Base-by-base conservation (phyloP, 352 stramenopile species). In the Phytophthora colocasiae region DNA sequence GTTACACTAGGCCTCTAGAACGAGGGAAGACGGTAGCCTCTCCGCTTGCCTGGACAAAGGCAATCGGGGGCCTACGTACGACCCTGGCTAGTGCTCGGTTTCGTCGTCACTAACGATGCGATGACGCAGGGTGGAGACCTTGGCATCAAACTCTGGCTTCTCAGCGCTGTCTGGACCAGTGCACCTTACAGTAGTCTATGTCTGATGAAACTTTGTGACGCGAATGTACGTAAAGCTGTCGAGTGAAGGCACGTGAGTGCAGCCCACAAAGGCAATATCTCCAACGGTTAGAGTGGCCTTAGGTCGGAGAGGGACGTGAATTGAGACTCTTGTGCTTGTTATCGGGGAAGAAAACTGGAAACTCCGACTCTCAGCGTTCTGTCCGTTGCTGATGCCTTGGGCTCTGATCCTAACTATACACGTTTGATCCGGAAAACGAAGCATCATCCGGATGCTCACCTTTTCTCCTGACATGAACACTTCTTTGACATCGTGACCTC, bases 61-160 rank as follows among this genome's bases (percentile, higher is more conserved):
- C 22, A 26, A 58, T 58, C 1, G 48, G 48, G 19, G 48, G 2
- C 58, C 48, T 17, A 66, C 58, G 29, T 59, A 66, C 19, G 40
- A 59, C n/a, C 58, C 48, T 26, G 48, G 40, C 29, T 36, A 65
- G 12, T 51, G 15, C 9, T 66, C 58, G 4, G 48, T 9, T 41
- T 54, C 29, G 10, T 17, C 3, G 6, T 4, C 3, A 3, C 48
- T 31, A 1, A 66, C 39, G n/a, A 64, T 51, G 24, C 36, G 56
- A 36, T 64, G 38, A 17, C 27, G 57, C 14, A 58, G 27, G 6
- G 45, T 15, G 0, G 46, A 22, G 0, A n/a, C 6, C 19, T 58
- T 58, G 7, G 58, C 27, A 4, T 58, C 57, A 17, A 58, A 65
- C 22, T 65, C 26, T 4, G 45, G n/a, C 5, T 62, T 31, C 2